Evolutionary conservation across 768 basidiomycete species (phyloP), one percentile per base, ranked within the genome.

Genomic region (Gloeopeniophorella convolvens): DNA sequence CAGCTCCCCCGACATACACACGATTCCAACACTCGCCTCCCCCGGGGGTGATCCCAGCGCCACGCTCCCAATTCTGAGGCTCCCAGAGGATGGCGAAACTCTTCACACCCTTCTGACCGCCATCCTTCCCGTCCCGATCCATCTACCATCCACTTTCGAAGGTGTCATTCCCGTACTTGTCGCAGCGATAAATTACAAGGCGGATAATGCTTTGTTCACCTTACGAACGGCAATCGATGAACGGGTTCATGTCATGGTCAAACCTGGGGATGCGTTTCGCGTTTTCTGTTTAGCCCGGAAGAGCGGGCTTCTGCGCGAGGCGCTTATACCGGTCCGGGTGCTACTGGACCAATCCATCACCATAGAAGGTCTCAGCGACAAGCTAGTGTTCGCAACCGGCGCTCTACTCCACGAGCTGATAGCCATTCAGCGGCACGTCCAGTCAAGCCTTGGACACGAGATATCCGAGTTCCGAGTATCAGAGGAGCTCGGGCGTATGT

Each of bases 101-200:
- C 41, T 48, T 26, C 16, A 30, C 28, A 26, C 3, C 30, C 51
- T 53, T 23, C 34, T 53, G 40, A 53, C 51, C 3, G 42, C 48
- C 15, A 32, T 48, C 7, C 37, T 53, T 16, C 46, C 41, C 10
- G 34, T 48, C 18, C 2, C 23, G 3, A 27, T 35, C 11, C 0
- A 32, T 28, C 16, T 48, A 7, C 51, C 35, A 13, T 11, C 41
- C 0, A 37, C 18, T 8, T 16, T 28, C 3, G 51, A 53, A 20
- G 34, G 16, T 20, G 33, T 5, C 0, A 48, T 48, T 10, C 45
- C 48, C 24, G 23, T 53, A n/a, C 32, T 11, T 4, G 46, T 37
- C n/a, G n/a, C n/a, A 3, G 51, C 51, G 0, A 40, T 42, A 12
- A 43, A 27, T 15, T 53, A 53, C 28, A 18, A 43, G 23, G 43